Evolutionary conservation across 306 rosid genomes (phyloP).

Genomic region (Macrotyloma uniflorum): DNA sequence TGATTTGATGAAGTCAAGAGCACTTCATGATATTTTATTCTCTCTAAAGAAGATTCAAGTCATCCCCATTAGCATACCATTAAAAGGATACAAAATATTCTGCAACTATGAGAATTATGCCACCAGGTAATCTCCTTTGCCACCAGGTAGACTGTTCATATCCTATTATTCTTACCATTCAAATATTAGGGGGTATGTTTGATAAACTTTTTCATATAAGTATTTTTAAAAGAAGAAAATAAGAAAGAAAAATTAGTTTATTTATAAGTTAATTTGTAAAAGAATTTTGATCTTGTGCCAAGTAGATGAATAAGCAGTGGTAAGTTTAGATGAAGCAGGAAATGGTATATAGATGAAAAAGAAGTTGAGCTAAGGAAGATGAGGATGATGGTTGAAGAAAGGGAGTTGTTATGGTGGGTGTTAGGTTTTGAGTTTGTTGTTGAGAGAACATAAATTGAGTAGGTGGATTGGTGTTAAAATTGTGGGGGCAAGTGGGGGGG

Average conservation of each 20-base stretch:
- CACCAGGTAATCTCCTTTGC: background rate
- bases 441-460: constrained; percentile 13
- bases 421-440: background rate
- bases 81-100: background rate
- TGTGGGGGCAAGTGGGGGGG: background rate
- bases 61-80: background rate
- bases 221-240: too few species aligned
- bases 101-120: background rate
- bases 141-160: background rate
- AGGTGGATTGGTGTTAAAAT: constrained; percentile 8
- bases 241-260: too few species aligned
- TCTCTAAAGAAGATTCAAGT: background rate
- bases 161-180: too few species aligned
- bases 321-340: background rate
- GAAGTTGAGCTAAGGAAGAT: background rate
- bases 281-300: background rate
- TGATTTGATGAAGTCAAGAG: background rate
- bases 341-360: background rate
- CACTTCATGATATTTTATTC: background rate
- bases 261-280: too few species aligned
- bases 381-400: background rate
- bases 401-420: background rate
- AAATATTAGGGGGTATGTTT: too few species aligned
- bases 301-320: background rate
- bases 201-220: too few species aligned